A percentile compares a stretch with the other conserved stretches of the same genome.
phyloP scores from a whole-genome alignment of 371 early-diverging fungal genomes.

The Rhizomucor pusillus region DNA sequence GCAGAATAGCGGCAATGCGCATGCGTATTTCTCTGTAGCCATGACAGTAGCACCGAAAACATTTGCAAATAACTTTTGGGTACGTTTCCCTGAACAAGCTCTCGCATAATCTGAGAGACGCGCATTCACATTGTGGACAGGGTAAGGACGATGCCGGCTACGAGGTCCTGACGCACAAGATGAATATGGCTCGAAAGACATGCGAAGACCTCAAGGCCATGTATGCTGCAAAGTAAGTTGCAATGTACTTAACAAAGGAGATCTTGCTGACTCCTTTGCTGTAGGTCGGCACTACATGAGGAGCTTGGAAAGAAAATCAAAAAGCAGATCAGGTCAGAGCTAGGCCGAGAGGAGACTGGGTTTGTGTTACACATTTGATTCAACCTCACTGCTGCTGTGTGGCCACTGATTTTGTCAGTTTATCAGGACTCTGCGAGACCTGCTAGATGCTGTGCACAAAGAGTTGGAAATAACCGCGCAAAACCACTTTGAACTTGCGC shows the following conservation, averaged over 20 bases:
- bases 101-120: neutral
- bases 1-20: neutral
- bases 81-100: constrained; percentile 1
- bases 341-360: constrained; percentile 90
- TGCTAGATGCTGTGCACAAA: constrained; percentile 67
- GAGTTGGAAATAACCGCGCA: constrained; percentile 80
- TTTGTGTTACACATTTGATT: constrained; percentile 20
- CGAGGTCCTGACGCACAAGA: constrained; percentile 73
- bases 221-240: constrained; percentile 31
- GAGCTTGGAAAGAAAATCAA: constrained; percentile 80
- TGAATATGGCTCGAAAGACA: constrained; percentile 84
- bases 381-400: neutral
- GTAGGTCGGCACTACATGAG: constrained; percentile 79
- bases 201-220: constrained; percentile 69
- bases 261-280: neutral
- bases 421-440: constrained; percentile 58
- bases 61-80: constrained; percentile 51
- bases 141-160: constrained; percentile 87
- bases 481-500: constrained; percentile 75
- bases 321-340: constrained; percentile 73
- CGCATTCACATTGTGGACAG: constrained; percentile 30
- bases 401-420: neutral
- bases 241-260: no score
- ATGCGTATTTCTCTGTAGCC: neutral
- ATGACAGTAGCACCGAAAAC: constrained; percentile 8